Evolutionary conservation across 805 yeast genomes (phyloP).

Genomic region (Sugiyamaella boreocaroliniensis): DNA sequence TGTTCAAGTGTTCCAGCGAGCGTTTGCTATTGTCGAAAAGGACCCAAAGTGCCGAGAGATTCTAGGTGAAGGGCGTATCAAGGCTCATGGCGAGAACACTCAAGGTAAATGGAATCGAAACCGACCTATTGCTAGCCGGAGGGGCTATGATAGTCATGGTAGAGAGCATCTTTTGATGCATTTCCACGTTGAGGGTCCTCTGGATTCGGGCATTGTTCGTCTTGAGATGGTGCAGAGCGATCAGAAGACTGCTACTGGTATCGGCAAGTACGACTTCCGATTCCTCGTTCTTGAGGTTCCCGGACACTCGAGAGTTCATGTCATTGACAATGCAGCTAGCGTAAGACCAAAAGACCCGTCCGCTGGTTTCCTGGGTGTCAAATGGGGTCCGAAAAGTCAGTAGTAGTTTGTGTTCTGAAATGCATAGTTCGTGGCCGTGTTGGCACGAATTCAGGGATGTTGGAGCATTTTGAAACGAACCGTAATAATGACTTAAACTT

Average conservation of each 20-base stretch:
- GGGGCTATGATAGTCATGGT: constrained; percentile 61
- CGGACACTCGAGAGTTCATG: constrained; percentile 58
- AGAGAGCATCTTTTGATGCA: constrained; percentile 76
- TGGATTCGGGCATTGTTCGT: constrained; percentile 60
- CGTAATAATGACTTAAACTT: no score
- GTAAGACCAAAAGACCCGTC: constrained; percentile 42
- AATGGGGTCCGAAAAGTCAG: constrained; percentile 66
- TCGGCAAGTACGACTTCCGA: constrained; percentile 55
- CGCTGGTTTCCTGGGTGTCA: constrained; percentile 69
- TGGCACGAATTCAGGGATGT: neutral
- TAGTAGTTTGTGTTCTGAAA: neutral
- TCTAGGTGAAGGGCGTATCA: constrained; percentile 55
- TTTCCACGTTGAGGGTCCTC: constrained; percentile 73
- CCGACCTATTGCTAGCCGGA: constrained; percentile 67
- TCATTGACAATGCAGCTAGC: constrained; percentile 40
- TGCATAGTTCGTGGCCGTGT: neutral
- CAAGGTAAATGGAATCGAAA: constrained; percentile 80
- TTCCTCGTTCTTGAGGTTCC: constrained; percentile 73
- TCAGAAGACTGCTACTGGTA: constrained; percentile 19
- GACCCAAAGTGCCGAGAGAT: constrained; percentile 53
- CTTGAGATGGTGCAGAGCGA: constrained; percentile 56
- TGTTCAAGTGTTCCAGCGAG: constrained; percentile 82
- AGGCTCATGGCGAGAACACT: constrained; percentile 73
- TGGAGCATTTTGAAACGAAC: no score
- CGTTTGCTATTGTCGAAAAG: constrained; percentile 67